Evolutionary conservation across 306 rosid genomes (phyloP), one percentile per base, ranked within the genome.

Genomic region (Erythrophleum fordii): DNA sequence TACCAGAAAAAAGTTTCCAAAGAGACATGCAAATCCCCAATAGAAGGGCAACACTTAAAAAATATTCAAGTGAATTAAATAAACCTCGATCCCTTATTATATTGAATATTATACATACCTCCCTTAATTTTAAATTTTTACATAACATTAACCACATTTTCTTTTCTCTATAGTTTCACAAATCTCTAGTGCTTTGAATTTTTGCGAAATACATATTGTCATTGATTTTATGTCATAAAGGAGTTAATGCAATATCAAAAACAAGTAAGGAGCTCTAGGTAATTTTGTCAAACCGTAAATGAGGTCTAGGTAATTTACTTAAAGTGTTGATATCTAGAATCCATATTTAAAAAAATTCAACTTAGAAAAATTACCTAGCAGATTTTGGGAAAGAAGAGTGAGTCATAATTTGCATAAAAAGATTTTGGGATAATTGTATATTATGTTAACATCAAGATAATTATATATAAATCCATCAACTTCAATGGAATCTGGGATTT

Each of bases 281-380:
- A 49, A 49, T 17, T 49, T 49, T 8, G 16, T 49, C 55, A 49
- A 49, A 14, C 16, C 22, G n/a, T n/a, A n/a, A n/a, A n/a, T n/a
- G 55, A 49, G 22, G 1, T 17, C 6, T 49, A 49, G 16, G 22
- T n/a, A 18, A 18, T 52, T 52, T 6, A 18, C 25, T 52, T 18
- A 52, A 52, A 18, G n/a, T 52, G 25, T 52, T 52, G 42, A 3
- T 65, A 14, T 26, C 23, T 5, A 75, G 77, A 59, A 70, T 59
- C 39, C 72, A 82, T 65, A 17, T 34, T 37, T 26, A 80, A 80
- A 72, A 22, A 42, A 66, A n/a, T n/a, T n/a, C n/a, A 3, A 28
- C 0, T 14, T 14, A 60, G 23, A 69, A 69, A 58, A 12, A 28
- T 17, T 59, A 79, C 22, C n/a, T 7, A 0, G 48, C 7, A 17